Evolutionary conservation across 2,329 filamentous ascomycete genomes (phyloP).

Genomic region (Thielaviopsis ethacetica): DNA sequence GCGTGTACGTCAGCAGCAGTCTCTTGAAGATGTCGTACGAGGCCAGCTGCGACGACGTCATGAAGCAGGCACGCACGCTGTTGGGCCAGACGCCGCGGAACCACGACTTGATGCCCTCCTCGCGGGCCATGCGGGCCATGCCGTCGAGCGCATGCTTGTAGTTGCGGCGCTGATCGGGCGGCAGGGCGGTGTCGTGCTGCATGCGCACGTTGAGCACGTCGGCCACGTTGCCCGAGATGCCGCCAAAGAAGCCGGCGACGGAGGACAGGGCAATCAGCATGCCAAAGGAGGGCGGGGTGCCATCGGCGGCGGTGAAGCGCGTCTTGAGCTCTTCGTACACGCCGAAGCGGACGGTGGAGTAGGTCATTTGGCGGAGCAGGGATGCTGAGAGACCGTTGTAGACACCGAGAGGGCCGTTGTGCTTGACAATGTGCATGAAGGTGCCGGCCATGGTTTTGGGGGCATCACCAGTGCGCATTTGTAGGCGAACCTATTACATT

Average conservation of each 20-base stretch:
- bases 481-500: constrained; percentile 55
- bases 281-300: constrained; percentile 46
- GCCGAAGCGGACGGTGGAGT: constrained; percentile 90
- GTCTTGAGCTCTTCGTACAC: constrained; percentile 89
- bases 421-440: constrained; percentile 62
- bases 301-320: constrained; percentile 32
- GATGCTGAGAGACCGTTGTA: constrained; percentile 89
- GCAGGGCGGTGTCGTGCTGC: constrained; percentile 80
- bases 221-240: constrained; percentile 80
- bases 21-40: constrained; percentile 74
- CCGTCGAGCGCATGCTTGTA: constrained; percentile 84
- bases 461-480: constrained; percentile 62
- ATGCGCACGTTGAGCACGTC: constrained; percentile 97
- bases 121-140: constrained; percentile 67
- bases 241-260: constrained; percentile 72
- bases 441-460: constrained; percentile 74
- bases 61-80: constrained; percentile 62
- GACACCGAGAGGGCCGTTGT: constrained; percentile 61
- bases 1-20: constrained; percentile 47
- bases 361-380: constrained; percentile 83
- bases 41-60: constrained; percentile 73
- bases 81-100: constrained; percentile 82
- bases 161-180: constrained; percentile 57
- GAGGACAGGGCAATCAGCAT: constrained; percentile 72
- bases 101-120: constrained; percentile 60